Base-by-base conservation (phyloP, 1,139 yeast genomes). In the Spencermartinsiella ligniputridi region DNA sequence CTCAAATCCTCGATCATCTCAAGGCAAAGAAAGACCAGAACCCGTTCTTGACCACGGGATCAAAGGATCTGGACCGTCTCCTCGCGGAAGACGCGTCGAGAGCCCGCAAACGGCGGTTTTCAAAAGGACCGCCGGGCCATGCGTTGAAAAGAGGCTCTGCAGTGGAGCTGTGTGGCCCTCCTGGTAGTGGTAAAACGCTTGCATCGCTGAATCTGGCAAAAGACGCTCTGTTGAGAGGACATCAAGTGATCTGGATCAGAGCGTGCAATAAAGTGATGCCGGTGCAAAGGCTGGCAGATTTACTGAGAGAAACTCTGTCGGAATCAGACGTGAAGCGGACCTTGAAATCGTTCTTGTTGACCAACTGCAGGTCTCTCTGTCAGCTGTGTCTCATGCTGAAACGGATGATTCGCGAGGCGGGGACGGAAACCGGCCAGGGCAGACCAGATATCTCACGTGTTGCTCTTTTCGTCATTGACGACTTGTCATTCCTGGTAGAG, bases 161-260 rank as follows among this genome's bases (percentile, higher is more conserved):
- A n/a, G 45, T 46, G 9, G 56, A 51, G 22, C 25, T 54, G 3
- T 37, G 50, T 59, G 95, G 95, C 0, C 95, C 95, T 1, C 95
- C 95, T 1, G 95, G 95, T 15, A 84, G 94, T 67, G 95, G 95
- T 62, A 86, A 86, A 58, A 86, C 95, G 0, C 79, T 90, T 1
- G 79, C 86, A 45, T 95, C 94, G 3, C 81, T 83, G 61, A 87
- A 90, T 0, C 68, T 85, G 29, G 92, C 94, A 1, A 90, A 92
- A 3, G 88, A 84, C 56, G 55, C 54, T 5, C 34, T 52, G 12
- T 25, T 27, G 22, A 29, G 52, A 34, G 46, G 46, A 13, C 49
- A 47, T 24, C 42, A 45, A 18, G 56, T 50, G 13, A 41, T 51
- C 13, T 54, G 58, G 58, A 35, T 54, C 24, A 44, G 15, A 9